Evolutionary conservation across 106 monocot species (phyloP), one percentile per base, ranked within the genome.

Genomic region (Dioscorea alata): DNA sequence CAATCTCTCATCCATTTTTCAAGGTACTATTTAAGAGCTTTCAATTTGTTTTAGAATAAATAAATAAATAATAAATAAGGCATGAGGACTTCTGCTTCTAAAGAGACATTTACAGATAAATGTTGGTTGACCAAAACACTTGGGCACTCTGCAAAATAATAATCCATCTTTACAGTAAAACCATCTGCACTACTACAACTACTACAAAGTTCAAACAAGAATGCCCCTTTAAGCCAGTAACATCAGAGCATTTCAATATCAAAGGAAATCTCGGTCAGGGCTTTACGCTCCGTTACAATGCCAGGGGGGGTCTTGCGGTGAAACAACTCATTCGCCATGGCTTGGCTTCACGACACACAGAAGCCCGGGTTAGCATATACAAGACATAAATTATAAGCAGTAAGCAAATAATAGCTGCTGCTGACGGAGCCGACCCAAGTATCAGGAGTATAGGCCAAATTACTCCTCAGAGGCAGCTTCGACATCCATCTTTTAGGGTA

Each of bases 291-390:
- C 48, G 64, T 23, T 19, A 1, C 64, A 34, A 32, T 42, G 42
- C 64, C 48, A 20, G 18, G 42, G 48, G 48, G 19, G 17, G 32
- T 31, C 16, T 18, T 34, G 4, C 20, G 4, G 21, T 19, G 48
- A 16, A 18, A 18, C 2, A 19, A 16, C 24, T 10, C 64, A 5
- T 6, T 64, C 48, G 33, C 34, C 48, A 2, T 18, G 17, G 51
- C 48, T 18, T 18, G 16, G 23, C 50, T 52, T 28, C 67, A 5
- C 17, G 0, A 49, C 18, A 6, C n/a, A 18, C 21, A 20, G 25
- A 6, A 15, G n/a, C n/a, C 54, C 57, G 0, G 59, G 71, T 71
- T 61, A 71, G 60, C 71, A 71, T 61, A 23, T 61, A 71, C 59
- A 70, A 51, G 15, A 58, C 51, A 52, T 52, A 67, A 52, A 23